phyloP scores from a whole-genome alignment of 2,329 filamentous ascomycete species.

The Fusarium sp. region DNA sequence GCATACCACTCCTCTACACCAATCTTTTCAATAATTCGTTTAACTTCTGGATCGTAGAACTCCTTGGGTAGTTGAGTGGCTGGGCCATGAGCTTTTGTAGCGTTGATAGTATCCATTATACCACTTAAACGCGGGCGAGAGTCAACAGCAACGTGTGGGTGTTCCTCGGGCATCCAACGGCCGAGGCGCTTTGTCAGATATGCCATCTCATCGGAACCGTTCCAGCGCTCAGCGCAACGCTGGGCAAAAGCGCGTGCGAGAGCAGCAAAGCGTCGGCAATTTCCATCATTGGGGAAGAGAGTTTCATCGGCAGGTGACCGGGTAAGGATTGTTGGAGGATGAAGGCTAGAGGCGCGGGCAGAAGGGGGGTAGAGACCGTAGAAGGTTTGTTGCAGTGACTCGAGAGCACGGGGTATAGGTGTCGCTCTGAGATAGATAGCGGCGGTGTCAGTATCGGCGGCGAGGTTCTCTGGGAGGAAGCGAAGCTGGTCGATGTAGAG shows the following conservation, averaged over 20 bases:
- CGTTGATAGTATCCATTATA: conserved; percentile 94
- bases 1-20: conserved; percentile 93
- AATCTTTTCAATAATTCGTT: conserved; percentile 79
- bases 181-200: conserved; percentile 83
- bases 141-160: conserved; percentile 81
- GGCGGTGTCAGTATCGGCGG: conserved; percentile 65
- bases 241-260: conserved; percentile 79
- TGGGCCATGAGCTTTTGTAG: conserved; percentile 82
- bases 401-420: conserved; percentile 79
- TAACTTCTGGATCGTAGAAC: conserved; percentile 85
- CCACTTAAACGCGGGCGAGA: conserved; percentile 86
- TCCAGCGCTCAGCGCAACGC: conserved; percentile 79
- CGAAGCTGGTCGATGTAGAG: conserved; percentile 82
- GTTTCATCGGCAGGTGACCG: conserved; percentile 79
- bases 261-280: conserved; percentile 78
- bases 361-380: conserved; percentile 77
- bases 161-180: conserved; percentile 85
- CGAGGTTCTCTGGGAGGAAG: conserved; percentile 75
- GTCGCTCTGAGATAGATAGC: conserved; percentile 81
- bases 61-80: conserved; percentile 82
- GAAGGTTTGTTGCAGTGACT: conserved; percentile 82
- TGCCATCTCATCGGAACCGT: conserved; percentile 82
- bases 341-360: conserved; percentile 62
- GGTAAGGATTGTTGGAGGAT: conserved; percentile 74
- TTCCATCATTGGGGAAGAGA: conserved; percentile 81